Base-by-base conservation (phyloP, 1,284 basidiomycete species). In the Leccinum solheimii region DNA sequence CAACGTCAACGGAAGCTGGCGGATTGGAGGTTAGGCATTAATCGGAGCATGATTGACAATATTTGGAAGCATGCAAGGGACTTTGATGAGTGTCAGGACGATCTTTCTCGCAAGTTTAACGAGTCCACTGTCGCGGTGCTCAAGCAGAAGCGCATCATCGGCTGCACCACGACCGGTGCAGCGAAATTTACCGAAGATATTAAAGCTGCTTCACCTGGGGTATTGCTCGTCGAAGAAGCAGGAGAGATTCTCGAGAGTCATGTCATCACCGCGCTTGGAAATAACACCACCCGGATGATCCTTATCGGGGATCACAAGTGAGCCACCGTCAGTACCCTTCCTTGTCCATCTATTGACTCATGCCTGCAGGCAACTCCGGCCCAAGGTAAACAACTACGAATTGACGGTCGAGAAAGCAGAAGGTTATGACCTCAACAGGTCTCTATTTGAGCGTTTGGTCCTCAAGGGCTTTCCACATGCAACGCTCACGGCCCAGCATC, bases 291-390 rank as follows among this genome's bases (percentile, higher is more conserved):
- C 3, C 86, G 86, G 50, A 67, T 88, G 50, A 82, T 89, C 60
- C 74, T 88, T 9, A 89, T 89, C 36, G 87, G 87, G 0, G 87
- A 89, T 66, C 87, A 89, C 70, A 83, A 88, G 87, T 87, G 70
- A 36, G 83, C 48, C 9, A 3, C 16, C 4, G 0, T 5, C 11
- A 6, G 3, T 73, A 2, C 27, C n/a, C 49, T 56, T 21, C n/a
- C 49, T 56, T 21, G 43, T 32, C 16, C 23, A 1, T 3, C 10
- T 4, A 19, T 43, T 26, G 13, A 60, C 48, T 57, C 2, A 50
- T 23, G 10, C 64, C 51, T 4, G 0, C 38, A 89, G 87, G 70
- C 87, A 89, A 70, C 76, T 89, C 2, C 83, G 87, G 5, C 87
- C 87, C 0, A 89, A 88, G 70, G 84, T 87, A 55, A 86, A 85